These are phyloP conservation scores for Alternaria incomplexa DNA, from an alignment of 2,329 filamentous ascomycete species.

Conservation along the genomic window DNA sequence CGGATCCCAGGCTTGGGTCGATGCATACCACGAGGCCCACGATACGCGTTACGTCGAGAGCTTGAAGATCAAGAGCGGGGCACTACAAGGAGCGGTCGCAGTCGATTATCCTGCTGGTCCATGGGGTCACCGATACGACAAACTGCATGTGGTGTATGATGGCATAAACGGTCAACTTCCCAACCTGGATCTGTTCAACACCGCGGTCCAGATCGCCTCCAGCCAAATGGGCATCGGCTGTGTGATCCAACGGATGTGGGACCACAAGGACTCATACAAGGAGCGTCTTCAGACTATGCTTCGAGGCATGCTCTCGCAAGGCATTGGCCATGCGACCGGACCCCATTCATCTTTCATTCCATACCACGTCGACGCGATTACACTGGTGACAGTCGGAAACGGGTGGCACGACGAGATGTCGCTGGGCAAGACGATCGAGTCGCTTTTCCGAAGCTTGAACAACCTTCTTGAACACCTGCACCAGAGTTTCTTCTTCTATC, in stretches of 20 bases:
- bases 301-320: constrained; percentile 90
- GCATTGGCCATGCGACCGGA: constrained; percentile 84
- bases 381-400: constrained; percentile 84
- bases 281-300: constrained; percentile 88
- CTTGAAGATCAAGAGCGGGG: constrained; percentile 87
- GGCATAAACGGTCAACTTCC: constrained; percentile 94
- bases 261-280: constrained; percentile 76
- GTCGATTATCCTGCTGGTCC: constrained; percentile 78
- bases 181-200: constrained; percentile 95
- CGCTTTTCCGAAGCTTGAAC: constrained; percentile 90
- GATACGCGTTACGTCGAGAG: constrained; percentile 72
- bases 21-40: constrained; percentile 94
- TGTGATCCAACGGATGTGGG: constrained; percentile 84
- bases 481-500: constrained; percentile 99
- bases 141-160: constrained; percentile 90
- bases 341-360: constrained; percentile 96
- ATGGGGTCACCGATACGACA: constrained; percentile 81
- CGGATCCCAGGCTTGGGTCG: constrained; percentile 94
- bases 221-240: constrained; percentile 91
- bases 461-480: constrained; percentile 96
- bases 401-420: constrained; percentile 99
- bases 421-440: constrained; percentile 86
- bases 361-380: constrained; percentile 96
- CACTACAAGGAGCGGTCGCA: constrained; percentile 90
- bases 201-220: constrained; percentile 82